These are phyloP conservation scores for Debaryomyces sp. DNA, from an alignment of 1,139 yeast species.

Conservation along the genomic window DNA sequence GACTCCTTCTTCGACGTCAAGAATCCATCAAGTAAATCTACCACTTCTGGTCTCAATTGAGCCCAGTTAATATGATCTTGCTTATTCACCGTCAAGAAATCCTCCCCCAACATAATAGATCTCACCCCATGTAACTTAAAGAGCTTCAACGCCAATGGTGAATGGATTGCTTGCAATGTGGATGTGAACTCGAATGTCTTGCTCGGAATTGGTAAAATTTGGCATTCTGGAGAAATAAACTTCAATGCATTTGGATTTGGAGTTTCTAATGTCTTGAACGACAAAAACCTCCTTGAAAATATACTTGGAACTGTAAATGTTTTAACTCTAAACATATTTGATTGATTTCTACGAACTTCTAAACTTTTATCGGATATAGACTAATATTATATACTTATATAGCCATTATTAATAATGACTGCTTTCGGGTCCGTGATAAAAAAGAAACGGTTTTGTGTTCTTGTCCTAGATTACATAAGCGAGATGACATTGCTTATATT, in stretches of 20 bases:
- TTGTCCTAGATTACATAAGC: constrained; percentile 2
- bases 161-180: constrained; percentile 69
- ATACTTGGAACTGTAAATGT: not conserved
- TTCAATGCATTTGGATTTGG: constrained; percentile 94
- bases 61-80: constrained; percentile 53
- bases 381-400: not conserved
- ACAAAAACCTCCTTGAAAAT: constrained; percentile 24
- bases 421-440: not conserved
- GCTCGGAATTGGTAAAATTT: constrained; percentile 65
- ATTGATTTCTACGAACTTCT: not conserved
- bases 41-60: constrained; percentile 46
- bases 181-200: constrained; percentile 67
- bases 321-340: constrained; percentile 1
- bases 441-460: not conserved
- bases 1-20: constrained; percentile 44
- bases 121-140: constrained; percentile 85
- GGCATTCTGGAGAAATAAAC: constrained; percentile 54
- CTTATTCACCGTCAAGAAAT: constrained; percentile 50
- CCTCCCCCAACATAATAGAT: constrained; percentile 84
- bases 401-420: not conserved
- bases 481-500: not conserved
- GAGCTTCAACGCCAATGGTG: constrained; percentile 80
- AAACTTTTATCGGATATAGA: not conserved
- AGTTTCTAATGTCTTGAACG: constrained; percentile 57
- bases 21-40: constrained; percentile 41